Percentiles rank a stretch among this genome's conserved stretches.
Conservation (phyloP, 345 rosid species). For the Combretum micranthum region DNA sequence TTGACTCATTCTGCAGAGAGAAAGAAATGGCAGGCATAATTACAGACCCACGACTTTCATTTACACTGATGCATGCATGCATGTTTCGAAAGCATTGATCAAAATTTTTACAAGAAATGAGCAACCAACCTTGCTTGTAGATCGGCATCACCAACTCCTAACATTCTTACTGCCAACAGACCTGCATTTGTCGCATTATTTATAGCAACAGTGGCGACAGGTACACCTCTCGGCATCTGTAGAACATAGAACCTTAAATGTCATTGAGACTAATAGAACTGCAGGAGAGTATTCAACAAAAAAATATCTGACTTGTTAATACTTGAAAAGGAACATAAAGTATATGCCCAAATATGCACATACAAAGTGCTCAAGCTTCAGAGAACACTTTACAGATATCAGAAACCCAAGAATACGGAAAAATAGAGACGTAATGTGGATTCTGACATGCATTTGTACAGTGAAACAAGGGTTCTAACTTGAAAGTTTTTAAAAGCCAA, state of each 20-base stretch:
- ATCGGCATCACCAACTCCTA: constrained; percentile 67
- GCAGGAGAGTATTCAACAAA: too few relatives aligned
- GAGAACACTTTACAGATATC: background rate
- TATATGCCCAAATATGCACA: background rate
- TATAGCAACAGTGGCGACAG: constrained; percentile 89
- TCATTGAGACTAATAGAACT: background rate
- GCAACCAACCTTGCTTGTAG: constrained; percentile 39
- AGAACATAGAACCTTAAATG: background rate
- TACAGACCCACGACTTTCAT: background rate
- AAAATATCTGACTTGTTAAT: too few relatives aligned
- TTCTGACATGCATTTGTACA: background rate
- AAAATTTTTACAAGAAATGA: background rate
- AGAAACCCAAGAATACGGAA: background rate
- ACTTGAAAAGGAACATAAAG: background rate
- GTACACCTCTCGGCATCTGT: constrained; percentile 97
- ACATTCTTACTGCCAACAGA: constrained; percentile 67
- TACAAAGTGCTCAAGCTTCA: background rate
- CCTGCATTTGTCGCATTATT: constrained; percentile 88
- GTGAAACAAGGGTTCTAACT: background rate
- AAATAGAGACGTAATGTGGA: background rate
- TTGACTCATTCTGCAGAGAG: constrained; percentile 66
- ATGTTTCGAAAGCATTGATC: too few relatives aligned
- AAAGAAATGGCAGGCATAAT: background rate
- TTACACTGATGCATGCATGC: background rate
- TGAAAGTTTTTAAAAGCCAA: background rate